phyloP scores from a whole-genome alignment of 192 early-diverging fungal genomes.

The Linnemannia elongata region DNA sequence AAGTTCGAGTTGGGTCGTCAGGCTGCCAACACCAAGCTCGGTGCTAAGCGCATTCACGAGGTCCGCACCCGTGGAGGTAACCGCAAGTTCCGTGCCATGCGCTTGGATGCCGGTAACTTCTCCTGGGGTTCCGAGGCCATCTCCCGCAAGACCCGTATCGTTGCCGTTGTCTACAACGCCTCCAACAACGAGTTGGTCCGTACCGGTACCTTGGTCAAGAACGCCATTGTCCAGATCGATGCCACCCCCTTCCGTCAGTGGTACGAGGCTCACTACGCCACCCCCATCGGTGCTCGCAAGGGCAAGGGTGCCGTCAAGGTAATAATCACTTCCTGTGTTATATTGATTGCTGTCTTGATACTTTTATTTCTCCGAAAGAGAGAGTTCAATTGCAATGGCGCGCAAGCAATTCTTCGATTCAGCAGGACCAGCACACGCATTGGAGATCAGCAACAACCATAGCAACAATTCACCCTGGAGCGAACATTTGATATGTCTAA shows the following conservation, averaged over 20 bases:
- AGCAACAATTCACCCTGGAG: no score
- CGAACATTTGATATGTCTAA: no score
- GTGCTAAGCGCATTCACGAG: constrained; percentile 95
- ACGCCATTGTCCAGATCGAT: constrained; percentile 97
- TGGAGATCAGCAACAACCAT: background rate
- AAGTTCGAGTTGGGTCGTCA: constrained; percentile 99
- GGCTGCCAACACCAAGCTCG: constrained; percentile 97
- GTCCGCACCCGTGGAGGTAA: constrained; percentile 99
- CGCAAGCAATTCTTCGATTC: background rate
- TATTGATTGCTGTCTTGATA: background rate
- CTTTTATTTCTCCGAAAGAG: background rate
- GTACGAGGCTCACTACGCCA: constrained; percentile 98
- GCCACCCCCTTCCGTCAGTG: constrained; percentile 99
- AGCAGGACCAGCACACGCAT: background rate
- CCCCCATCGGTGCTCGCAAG: constrained; percentile 88
- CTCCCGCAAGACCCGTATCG: constrained; percentile 97
- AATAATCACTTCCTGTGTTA: background rate
- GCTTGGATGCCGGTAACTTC: constrained; percentile 97
- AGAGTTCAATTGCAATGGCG: background rate
- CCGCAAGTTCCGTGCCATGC: constrained; percentile 98
- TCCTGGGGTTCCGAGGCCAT: constrained; percentile 96
- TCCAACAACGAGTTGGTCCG: constrained; percentile 99
- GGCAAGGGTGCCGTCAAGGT: constrained; percentile 67
- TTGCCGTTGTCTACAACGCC: constrained; percentile 97
- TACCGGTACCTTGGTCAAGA: constrained; percentile 99